Base-by-base conservation (phyloP, 164 flowering plant species). In the Dillenia turbinata region DNA sequence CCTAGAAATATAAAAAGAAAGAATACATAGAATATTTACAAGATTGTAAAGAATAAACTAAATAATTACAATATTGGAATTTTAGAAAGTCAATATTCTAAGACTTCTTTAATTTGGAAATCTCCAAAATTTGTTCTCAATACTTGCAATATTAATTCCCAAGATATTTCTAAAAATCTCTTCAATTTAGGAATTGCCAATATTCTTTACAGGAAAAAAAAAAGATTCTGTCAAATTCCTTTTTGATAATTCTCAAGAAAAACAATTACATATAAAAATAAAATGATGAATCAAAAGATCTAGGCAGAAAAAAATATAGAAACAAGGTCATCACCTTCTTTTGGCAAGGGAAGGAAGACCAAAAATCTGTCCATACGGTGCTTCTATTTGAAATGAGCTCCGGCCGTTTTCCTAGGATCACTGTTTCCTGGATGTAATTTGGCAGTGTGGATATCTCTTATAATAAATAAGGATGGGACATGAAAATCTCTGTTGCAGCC, bases 291-390 rank as follows among this genome's bases (percentile, higher is more conserved):
- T 46, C 9, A 12, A 48, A n/a, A n/a, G n/a, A n/a, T n/a, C n/a
- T n/a, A 19, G 22, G 22, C 22, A 49, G 15, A 48, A 6, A 10
- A 10, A 19, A 19, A 59, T 15, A 26, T 44, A 17, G 22, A 33
- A 43, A 3, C n/a, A 47, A 49, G 15, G n/a, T 26, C 9, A 26
- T 63, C 47, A 91, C 99, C 99, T 91, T 68, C 96, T 83, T 77
- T 79, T 94, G 61, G 94, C 63, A 60, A 91, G 96, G 49, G 99
- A 95, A 13, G 89, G 91, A 56, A 95, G 82, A 56, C 99, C 99
- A 71, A 72, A 88, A 24, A 19, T 84, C 67, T 1, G 96, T 91
- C 99, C 99, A 91, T 52, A 91, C 74, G 54, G 69, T 78, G 77
- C 96, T 89, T 55, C 69, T 63, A 71, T 95, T 89, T 66, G 88